Evolutionary conservation across 225 moss, liverwort and hornwort species (phyloP).

Genomic region (Rhytidiadelphus loreus): DNA sequence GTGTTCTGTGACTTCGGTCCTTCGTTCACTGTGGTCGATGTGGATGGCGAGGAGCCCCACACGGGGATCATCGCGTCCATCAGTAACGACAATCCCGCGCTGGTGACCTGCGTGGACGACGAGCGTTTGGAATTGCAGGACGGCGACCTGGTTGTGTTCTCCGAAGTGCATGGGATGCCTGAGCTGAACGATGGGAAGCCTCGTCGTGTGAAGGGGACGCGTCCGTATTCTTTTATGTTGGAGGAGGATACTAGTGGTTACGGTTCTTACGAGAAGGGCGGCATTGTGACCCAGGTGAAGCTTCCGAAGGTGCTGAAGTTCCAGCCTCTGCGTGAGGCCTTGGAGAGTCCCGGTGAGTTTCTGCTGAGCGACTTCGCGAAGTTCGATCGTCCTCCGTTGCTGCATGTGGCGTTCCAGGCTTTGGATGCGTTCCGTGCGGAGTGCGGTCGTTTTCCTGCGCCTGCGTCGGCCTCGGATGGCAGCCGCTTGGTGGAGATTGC

Average conservation of each 20-base stretch:
- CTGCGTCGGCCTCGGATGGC: constrained; percentile 56
- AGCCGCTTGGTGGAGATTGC: constrained; percentile 30
- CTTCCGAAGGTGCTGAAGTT: constrained; percentile 75
- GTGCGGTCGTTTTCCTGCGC: constrained; percentile 47
- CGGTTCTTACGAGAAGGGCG: constrained; percentile 75
- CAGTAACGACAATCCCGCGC: constrained; percentile 78
- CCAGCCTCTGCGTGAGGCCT: constrained; percentile 57
- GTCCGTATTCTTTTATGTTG: constrained; percentile 71
- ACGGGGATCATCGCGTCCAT: constrained; percentile 83
- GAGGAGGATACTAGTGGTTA: constrained; percentile 78
- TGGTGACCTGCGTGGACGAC: constrained; percentile 96
- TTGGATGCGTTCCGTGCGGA: constrained; percentile 64
- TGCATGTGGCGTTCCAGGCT: constrained; percentile 86
- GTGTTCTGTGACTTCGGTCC: constrained; percentile 96
- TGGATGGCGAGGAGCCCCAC: constrained; percentile 91
- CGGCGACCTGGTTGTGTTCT: constrained; percentile 81
- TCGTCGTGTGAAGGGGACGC: constrained; percentile 61
- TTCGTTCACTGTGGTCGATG: constrained; percentile 68
- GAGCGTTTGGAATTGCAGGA: constrained; percentile 92
- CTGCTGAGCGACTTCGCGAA: constrained; percentile 88
- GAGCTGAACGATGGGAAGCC: constrained; percentile 87
- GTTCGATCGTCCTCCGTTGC: constrained; percentile 77
- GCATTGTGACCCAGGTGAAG: constrained; percentile 89
- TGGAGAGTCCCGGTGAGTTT: constrained; percentile 78
- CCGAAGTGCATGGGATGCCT: constrained; percentile 89